Conservation (phyloP, 345 rosid species). For the Populus davidiana region DNA sequence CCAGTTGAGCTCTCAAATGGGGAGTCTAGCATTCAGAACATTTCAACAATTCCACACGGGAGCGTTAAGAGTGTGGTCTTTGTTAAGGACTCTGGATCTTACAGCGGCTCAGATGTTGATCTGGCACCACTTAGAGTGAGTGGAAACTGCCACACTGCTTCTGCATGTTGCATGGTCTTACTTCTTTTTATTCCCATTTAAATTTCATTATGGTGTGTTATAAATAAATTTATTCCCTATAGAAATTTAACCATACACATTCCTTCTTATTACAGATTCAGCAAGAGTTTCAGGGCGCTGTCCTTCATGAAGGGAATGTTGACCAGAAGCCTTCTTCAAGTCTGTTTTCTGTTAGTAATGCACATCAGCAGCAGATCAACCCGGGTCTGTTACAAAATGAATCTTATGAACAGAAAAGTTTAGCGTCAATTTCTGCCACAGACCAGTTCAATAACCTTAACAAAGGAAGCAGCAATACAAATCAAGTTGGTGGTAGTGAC, state of each 20-base stretch:
- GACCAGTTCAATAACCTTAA: constrained; percentile 12
- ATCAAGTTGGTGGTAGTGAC: constrained; percentile 16
- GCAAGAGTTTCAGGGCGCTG: constrained; percentile 11
- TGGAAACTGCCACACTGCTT: constrained; percentile 5
- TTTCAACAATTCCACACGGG: constrained; percentile 18
- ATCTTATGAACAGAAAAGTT: background rate
- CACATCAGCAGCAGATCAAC: background rate
- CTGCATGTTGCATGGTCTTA: background rate
- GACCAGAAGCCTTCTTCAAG: background rate
- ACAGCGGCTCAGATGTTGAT: constrained; percentile 16
- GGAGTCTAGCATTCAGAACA: constrained; percentile 5
- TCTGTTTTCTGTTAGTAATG: background rate
- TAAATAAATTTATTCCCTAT: background rate
- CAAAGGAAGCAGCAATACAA: constrained; percentile 3
- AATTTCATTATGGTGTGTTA: background rate
- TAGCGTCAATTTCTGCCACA: constrained; percentile 16
- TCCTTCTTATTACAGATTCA: constrained; percentile 17
- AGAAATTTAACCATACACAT: background rate
- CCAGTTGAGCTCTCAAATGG: constrained; percentile 25
- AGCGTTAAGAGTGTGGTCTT: background rate
- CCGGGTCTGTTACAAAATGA: background rate
- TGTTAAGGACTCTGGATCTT: constrained; percentile 16
- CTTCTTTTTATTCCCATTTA: background rate
- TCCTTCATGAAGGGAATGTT: background rate
- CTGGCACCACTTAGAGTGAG: constrained; percentile 25